These are phyloP conservation scores for Sporisorium sorghi DNA, from an alignment of 1,284 basidiomycete genomes.

Conservation along the genomic window DNA sequence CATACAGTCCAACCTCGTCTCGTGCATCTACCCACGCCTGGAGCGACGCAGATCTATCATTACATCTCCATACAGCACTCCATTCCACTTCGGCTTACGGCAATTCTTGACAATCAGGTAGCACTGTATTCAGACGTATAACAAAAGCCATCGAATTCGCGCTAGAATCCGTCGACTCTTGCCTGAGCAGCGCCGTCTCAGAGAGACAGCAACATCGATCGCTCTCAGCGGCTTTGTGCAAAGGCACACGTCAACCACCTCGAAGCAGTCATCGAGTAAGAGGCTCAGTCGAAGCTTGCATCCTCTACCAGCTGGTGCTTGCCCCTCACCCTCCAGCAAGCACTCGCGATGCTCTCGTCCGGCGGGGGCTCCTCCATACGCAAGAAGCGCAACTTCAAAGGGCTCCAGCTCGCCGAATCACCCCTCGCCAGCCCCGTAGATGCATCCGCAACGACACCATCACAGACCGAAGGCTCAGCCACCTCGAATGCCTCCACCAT, in stretches of 20 bases:
- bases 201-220: background rate
- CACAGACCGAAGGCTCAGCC: slow-evolving; percentile 28
- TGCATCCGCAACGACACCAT: slow-evolving; percentile 25
- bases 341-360: slow-evolving; percentile 35
- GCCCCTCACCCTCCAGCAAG: background rate
- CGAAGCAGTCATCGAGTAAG: background rate
- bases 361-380: slow-evolving; percentile 49
- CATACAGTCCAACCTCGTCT: background rate
- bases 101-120: too few relatives aligned
- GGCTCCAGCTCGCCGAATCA: slow-evolving; percentile 59
- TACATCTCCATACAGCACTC: background rate
- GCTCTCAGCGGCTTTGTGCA: too few relatives aligned
- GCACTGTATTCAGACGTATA: background rate
- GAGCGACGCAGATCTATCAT: background rate
- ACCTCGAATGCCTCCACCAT: slow-evolving; percentile 32
- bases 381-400: slow-evolving; percentile 69
- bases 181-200: background rate
- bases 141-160: background rate
- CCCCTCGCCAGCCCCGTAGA: slow-evolving; percentile 43
- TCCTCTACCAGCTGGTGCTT: background rate
- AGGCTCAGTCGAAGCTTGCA: background rate
- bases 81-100: background rate
- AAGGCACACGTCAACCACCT: background rate
- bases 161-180: background rate
- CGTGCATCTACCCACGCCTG: background rate